phyloP scores from a whole-genome alignment of 331 rosid species.

The Prunus yedoensis region DNA sequence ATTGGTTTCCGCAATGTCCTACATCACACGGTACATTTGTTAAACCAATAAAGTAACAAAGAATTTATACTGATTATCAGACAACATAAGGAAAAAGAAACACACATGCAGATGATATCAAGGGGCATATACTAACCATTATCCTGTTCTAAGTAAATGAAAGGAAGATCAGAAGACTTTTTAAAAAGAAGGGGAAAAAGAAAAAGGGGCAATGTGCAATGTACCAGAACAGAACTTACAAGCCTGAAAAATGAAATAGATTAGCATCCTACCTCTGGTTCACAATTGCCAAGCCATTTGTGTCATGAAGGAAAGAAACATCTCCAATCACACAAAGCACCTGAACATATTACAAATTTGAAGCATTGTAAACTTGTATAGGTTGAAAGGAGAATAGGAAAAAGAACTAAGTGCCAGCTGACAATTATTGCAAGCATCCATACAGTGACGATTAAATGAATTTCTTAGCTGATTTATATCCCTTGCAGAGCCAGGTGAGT shows the following conservation, averaged over 20 bases:
- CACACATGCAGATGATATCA: not conserved
- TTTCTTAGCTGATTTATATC: not conserved
- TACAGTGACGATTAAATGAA: not conserved
- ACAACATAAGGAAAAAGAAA: not conserved
- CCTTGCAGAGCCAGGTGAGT: too few relatives aligned
- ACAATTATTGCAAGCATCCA: not conserved
- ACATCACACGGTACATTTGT: conserved; percentile 31
- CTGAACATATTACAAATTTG: conserved; percentile 35
- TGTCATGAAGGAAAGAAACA: conserved; percentile 87
- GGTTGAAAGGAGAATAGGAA: not conserved
- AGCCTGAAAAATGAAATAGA: conserved; percentile 12
- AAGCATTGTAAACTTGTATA: conserved; percentile 15
- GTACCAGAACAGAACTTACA: conserved; percentile 13
- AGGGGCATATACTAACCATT: not conserved
- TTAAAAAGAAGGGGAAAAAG: not conserved
- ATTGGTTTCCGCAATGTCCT: conserved; percentile 86
- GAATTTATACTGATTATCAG: not conserved
- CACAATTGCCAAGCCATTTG: conserved; percentile 85
- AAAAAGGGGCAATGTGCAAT: not conserved
- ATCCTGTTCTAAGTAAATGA: not conserved
- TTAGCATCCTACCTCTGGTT: conserved; percentile 61
- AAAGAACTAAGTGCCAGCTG: not conserved
- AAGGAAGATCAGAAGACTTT: not conserved
- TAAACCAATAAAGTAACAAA: not conserved
- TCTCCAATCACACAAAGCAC: conserved; percentile 87